Conservation (phyloP, 192 early-diverging fungal species). For the Spizellomyces punctatus region DNA sequence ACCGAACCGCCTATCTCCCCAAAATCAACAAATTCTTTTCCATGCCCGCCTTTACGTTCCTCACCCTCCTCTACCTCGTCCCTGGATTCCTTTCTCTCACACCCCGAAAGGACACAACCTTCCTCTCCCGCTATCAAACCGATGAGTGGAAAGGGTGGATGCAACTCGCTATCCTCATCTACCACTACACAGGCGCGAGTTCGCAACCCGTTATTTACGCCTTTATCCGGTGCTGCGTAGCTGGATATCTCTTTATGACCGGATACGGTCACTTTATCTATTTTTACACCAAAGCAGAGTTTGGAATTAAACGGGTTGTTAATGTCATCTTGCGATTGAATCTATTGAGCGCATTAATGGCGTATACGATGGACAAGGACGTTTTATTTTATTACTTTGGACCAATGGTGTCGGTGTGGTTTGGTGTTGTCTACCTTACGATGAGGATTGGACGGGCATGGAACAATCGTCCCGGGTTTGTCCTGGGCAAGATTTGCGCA, state of each 20-base stretch:
- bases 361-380: conserved; percentile 68
- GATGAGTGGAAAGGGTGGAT: conserved; percentile 92
- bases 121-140: conserved; percentile 76
- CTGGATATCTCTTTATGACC: conserved; percentile 80
- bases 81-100: conserved; percentile 50
- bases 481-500: too few relatives aligned
- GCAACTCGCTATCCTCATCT: conserved; percentile 72
- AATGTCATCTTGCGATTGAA: conserved; percentile 69
- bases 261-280: conserved; percentile 80
- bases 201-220: conserved; percentile 67
- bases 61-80: conserved; percentile 43
- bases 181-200: conserved; percentile 74
- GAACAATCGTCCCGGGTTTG: too few relatives aligned
- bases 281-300: conserved; percentile 72
- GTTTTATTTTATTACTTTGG: conserved; percentile 71
- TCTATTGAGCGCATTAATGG: conserved; percentile 63
- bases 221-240: conserved; percentile 72
- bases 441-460: too few relatives aligned
- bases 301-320: conserved; percentile 63
- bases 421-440: too few relatives aligned
- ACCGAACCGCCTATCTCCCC: conserved; percentile 70
- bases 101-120: conserved; percentile 52
- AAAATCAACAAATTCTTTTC: conserved; percentile 68
- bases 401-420: too few relatives aligned
- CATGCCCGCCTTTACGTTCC: conserved; percentile 45